These are phyloP conservation scores for Mycena venus DNA, from an alignment of 768 basidiomycete species.

Conservation along the genomic window DNA sequence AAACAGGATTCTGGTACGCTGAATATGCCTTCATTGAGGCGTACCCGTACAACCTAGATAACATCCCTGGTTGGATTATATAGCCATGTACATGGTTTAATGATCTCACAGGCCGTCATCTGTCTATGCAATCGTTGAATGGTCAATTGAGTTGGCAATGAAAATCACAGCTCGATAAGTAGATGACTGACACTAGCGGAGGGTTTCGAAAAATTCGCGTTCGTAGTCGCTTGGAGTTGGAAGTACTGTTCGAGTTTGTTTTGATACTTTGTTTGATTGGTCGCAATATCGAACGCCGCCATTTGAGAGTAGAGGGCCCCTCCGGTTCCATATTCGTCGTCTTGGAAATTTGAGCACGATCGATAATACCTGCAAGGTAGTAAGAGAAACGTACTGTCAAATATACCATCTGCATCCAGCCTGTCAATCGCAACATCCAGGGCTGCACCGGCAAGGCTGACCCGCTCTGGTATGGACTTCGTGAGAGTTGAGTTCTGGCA, in stretches of 20 bases:
- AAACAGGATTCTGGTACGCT: neutral
- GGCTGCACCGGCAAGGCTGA: neutral
- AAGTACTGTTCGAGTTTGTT: neutral
- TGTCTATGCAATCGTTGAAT: neutral
- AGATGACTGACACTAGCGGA: constrained; percentile 7
- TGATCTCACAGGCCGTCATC: neutral
- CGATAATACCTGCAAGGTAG: neutral
- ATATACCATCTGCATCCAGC: neutral
- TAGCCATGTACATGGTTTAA: neutral
- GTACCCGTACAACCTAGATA: neutral
- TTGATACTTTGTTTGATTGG: neutral
- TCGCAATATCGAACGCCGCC: neutral
- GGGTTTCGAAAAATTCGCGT: neutral
- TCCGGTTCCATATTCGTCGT: neutral
- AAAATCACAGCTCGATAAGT: neutral
- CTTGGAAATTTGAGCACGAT: neutral
- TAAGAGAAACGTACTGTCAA: neutral
- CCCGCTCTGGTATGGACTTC: neutral
- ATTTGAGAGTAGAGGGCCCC: neutral
- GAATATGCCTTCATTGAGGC: neutral
- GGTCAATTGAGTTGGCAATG: neutral
- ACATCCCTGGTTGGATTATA: neutral
- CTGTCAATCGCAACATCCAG: neutral
- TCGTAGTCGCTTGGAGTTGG: neutral
- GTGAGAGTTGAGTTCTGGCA: neutral